phyloP scores from a whole-genome alignment of 257 asterid genomes.

The Salvia rosmarinus region DNA sequence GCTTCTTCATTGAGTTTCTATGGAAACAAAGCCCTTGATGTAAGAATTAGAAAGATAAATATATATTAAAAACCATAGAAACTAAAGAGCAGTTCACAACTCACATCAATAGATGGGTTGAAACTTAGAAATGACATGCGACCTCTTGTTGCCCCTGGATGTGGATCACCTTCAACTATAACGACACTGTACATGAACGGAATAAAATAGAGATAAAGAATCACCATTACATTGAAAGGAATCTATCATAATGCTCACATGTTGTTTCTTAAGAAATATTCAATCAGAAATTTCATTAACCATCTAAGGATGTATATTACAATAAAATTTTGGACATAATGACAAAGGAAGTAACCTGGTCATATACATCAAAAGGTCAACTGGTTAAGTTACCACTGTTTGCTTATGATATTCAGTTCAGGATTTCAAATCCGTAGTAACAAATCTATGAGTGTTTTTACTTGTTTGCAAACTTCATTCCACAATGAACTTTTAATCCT shows the following conservation, averaged over 20 bases:
- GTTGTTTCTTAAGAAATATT: not conserved
- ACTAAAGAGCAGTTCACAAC: slow-evolving; percentile 37
- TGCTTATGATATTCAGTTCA: not conserved
- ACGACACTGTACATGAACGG: slow-evolving; percentile 66
- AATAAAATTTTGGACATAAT: not conserved
- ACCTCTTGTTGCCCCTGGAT: slow-evolving; percentile 74
- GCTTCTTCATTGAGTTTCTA: slow-evolving; percentile 77
- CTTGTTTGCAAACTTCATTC: not conserved
- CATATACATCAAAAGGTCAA: not conserved
- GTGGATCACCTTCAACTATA: slow-evolving; percentile 85
- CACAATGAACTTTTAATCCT: not conserved
- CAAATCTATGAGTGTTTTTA: not conserved
- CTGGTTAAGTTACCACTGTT: not conserved
- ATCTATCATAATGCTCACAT: not conserved
- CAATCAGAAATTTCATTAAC: not conserved
- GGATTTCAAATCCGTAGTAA: not conserved
- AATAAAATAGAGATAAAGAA: slow-evolving; percentile 2
- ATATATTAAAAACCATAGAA: slow-evolving; percentile 9
- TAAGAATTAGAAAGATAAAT: slow-evolving; percentile 37
- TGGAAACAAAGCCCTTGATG: slow-evolving; percentile 34
- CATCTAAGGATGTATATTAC: not conserved
- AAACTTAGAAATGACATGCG: slow-evolving; percentile 92
- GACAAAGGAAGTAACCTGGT: not conserved
- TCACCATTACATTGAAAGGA: not conserved
- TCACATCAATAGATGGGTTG: slow-evolving; percentile 94